These are phyloP conservation scores for Fusarium drepaniforme DNA, from an alignment of 2,329 filamentous ascomycete species.

Conservation along the genomic window DNA sequence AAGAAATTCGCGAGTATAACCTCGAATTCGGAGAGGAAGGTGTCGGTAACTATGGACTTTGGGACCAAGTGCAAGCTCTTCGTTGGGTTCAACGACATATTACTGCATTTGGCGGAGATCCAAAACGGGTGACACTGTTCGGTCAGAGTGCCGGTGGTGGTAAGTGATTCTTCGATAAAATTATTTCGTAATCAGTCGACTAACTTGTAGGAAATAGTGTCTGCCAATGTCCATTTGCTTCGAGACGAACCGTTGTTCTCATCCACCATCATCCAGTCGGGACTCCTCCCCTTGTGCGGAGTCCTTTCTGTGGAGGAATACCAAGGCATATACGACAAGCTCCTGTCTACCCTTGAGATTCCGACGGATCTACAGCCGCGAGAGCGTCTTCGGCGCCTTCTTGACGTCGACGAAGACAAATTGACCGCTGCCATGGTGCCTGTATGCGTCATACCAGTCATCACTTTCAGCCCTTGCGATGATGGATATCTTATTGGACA, in stretches of 20 bases:
- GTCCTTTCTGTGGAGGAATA: conserved; percentile 11
- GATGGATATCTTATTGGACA: conserved; percentile 6
- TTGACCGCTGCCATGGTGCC: conserved; percentile 21
- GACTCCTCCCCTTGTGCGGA: conserved; percentile 14
- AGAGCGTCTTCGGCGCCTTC: neutral
- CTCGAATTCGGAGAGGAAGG: conserved; percentile 8
- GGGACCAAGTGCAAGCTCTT: conserved; percentile 23
- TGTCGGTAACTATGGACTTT: conserved; percentile 17
- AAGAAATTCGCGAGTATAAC: conserved; percentile 16
- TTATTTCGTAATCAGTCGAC: neutral
- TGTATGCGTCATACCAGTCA: conserved; percentile 8
- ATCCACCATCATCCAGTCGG: conserved; percentile 15
- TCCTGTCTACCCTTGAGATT: neutral
- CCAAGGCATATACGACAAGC: conserved; percentile 9
- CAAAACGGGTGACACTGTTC: neutral
- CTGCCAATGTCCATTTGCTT: conserved; percentile 3
- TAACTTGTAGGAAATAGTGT: neutral
- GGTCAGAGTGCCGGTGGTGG: neutral
- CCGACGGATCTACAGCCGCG: neutral
- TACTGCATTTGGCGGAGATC: conserved; percentile 13
- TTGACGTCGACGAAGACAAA: neutral
- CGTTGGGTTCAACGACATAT: conserved; percentile 18
- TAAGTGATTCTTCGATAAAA: neutral
- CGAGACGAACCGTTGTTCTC: conserved; percentile 14
- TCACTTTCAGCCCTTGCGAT: conserved; percentile 12